Evolutionary conservation across 106 monocot species (phyloP).

Genomic region (Hemerocallis citrina): DNA sequence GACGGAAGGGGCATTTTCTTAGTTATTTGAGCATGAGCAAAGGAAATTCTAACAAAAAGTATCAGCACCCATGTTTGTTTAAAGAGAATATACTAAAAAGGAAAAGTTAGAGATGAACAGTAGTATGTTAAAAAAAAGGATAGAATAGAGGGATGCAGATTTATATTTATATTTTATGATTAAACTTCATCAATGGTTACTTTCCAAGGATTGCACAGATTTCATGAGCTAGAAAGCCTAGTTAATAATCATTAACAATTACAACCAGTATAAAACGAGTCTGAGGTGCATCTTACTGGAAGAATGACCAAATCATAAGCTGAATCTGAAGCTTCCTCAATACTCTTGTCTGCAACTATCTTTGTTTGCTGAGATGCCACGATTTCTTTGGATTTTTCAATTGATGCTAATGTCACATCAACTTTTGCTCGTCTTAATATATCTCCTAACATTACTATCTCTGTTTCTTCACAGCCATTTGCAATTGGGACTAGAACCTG

Average conservation of each 20-base stretch:
- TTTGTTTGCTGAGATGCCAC: conserved; percentile 64
- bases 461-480: conserved; percentile 89
- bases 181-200: no score
- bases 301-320: conserved; percentile 82
- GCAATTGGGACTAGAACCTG: conserved; percentile 91
- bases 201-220: not conserved
- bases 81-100: no score
- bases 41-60: no score
- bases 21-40: no score
- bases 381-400: conserved; percentile 67
- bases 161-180: no score
- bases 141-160: no score
- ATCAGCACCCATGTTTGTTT: no score
- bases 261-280: not conserved
- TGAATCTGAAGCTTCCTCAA: conserved; percentile 48
- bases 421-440: conserved; percentile 82
- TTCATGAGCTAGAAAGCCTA: not conserved
- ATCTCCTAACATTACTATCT: conserved; percentile 65
- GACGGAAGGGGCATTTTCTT: no score
- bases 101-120: no score
- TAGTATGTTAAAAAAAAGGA: no score
- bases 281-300: conserved; percentile 41
- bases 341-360: conserved; percentile 62
- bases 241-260: not conserved
- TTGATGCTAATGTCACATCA: conserved; percentile 75